Percentiles rank a stretch among this genome's conserved stretches.
Evolutionary conservation across 495 filamentous ascomycete species (phyloP).

Genomic region (Daldinia vernicosa): DNA sequence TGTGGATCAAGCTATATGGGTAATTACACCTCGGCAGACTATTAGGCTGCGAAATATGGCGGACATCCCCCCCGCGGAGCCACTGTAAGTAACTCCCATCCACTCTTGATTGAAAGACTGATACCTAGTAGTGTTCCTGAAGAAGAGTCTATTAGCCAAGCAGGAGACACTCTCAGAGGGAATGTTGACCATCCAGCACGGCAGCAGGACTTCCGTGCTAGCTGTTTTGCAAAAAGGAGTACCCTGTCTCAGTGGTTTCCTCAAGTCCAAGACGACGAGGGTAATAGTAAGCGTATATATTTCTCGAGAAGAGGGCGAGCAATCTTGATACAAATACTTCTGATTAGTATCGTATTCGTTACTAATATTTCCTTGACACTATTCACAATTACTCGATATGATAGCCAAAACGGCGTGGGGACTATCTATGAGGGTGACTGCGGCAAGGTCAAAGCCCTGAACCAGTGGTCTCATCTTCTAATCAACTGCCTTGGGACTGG

Average conservation of each 20-base stretch:
- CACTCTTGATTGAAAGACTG: background rate
- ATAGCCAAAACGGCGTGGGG: background rate
- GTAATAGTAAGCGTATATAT: background rate
- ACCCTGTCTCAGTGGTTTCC: background rate
- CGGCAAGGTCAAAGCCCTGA: background rate
- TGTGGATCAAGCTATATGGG: background rate
- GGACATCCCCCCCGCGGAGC: background rate
- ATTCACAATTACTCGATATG: background rate
- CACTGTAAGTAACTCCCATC: background rate
- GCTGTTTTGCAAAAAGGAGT: background rate
- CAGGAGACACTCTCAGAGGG: too few relatives aligned
- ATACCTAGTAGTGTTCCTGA: background rate
- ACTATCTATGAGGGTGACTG: background rate
- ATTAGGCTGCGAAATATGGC: background rate
- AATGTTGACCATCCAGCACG: background rate
- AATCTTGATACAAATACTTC: background rate
- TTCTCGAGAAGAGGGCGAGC: background rate
- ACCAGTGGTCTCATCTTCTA: background rate
- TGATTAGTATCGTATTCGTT: background rate
- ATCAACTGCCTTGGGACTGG: conserved; percentile 41
- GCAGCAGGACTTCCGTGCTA: background rate
- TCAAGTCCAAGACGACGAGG: background rate
- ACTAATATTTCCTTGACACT: background rate
- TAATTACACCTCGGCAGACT: background rate
- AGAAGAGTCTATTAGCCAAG: background rate